These are phyloP conservation scores for Schwanniomyces occidentalis DNA, from an alignment of 805 yeast species.

Conservation along the genomic window DNA sequence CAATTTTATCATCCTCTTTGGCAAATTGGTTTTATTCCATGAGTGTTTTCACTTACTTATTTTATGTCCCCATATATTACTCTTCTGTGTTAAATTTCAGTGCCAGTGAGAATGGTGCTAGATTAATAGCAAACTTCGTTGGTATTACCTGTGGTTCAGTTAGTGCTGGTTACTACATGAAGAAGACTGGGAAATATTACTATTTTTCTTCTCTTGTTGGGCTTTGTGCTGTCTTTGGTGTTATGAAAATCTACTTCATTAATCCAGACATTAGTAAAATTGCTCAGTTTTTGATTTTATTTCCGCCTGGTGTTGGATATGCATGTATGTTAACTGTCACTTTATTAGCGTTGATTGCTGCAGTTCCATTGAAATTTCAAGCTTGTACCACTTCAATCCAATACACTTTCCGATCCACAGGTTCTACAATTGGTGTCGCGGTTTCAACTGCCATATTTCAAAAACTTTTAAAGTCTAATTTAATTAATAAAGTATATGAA, in stretches of 20 bases:
- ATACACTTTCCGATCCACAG: constrained; percentile 82
- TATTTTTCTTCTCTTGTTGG: constrained; percentile 44
- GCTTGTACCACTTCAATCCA: constrained; percentile 88
- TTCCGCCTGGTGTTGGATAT: constrained; percentile 63
- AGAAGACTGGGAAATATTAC: constrained; percentile 63
- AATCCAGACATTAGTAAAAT: constrained; percentile 16
- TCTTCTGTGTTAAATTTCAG: constrained; percentile 52
- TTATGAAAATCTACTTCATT: constrained; percentile 28
- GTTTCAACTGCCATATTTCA: constrained; percentile 67
- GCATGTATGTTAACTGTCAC: constrained; percentile 69
- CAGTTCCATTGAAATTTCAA: constrained; percentile 66
- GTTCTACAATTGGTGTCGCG: constrained; percentile 78
- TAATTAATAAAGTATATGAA: constrained; percentile 15
- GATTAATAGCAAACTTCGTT: constrained; percentile 64
- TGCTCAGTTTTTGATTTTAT: constrained; percentile 29
- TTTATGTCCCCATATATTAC: constrained; percentile 69
- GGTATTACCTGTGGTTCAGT: constrained; percentile 70
- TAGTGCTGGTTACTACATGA: constrained; percentile 64
- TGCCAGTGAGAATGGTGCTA: constrained; percentile 56
- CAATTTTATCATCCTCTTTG: constrained; percentile 62
- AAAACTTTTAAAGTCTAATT: constrained; percentile 32
- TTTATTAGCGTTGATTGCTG: constrained; percentile 69
- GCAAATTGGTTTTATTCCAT: constrained; percentile 71
- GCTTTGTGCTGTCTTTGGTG: constrained; percentile 47
- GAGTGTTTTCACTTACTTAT: constrained; percentile 61